A percentile compares a stretch with the other conserved stretches of the same genome.
Evolutionary conservation across 192 early-diverging fungal genomes (phyloP).

Genomic region (Borealophlyctis nickersoniae): DNA sequence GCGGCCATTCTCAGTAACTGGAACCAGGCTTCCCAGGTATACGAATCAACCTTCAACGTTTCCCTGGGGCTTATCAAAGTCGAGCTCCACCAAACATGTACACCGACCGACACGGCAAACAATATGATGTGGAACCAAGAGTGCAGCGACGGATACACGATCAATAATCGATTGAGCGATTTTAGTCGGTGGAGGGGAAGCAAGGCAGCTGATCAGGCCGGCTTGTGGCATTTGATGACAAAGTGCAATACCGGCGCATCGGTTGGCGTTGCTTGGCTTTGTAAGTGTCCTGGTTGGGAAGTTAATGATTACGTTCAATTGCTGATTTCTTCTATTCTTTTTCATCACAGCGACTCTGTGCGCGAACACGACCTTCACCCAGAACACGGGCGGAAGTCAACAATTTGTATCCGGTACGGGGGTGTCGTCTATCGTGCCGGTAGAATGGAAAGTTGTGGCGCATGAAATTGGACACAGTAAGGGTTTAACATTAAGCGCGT

Average conservation of each 20-base stretch:
- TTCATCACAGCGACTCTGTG: constrained; percentile 13
- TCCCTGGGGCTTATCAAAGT: constrained; percentile 76
- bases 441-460: constrained; percentile 92
- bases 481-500: not conserved
- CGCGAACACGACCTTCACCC: not conserved
- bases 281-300: not conserved
- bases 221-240: constrained; percentile 94
- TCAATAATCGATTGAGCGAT: constrained; percentile 75
- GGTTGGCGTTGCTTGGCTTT: constrained; percentile 86
- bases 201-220: constrained; percentile 67
- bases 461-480: constrained; percentile 84
- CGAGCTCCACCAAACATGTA: constrained; percentile 58
- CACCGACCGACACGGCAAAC: constrained; percentile 16
- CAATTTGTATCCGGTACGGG: constrained; percentile 77
- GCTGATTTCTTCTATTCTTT: not conserved
- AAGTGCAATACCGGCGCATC: constrained; percentile 66
- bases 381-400: constrained; percentile 33
- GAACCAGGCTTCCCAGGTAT: constrained; percentile 77
- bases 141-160: constrained; percentile 66
- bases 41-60: constrained; percentile 85
- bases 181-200: constrained; percentile 85
- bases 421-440: constrained; percentile 76
- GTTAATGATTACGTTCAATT: not conserved
- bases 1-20: constrained; percentile 76
- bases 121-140: constrained; percentile 70